Evolutionary conservation across 139 green algal species (phyloP).

Genomic region (Chlamydomonas urium): DNA sequence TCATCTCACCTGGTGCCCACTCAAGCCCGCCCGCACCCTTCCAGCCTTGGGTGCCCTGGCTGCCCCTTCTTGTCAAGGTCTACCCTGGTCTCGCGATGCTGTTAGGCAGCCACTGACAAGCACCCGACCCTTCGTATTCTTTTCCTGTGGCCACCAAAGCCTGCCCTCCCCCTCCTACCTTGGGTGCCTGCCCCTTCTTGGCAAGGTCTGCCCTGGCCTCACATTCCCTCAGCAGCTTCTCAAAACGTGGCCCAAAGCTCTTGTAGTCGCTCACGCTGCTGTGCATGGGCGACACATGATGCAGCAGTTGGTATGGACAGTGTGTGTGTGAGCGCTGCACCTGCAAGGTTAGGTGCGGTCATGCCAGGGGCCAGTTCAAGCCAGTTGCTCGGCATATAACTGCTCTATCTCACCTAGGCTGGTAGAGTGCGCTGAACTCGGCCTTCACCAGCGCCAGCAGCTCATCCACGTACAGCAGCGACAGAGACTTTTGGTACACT

Average conservation of each 20-base stretch:
- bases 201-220: slow-evolving; percentile 54
- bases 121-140: too few relatives aligned
- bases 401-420: slow-evolving; percentile 7
- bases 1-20: too few relatives aligned
- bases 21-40: too few relatives aligned
- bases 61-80: slow-evolving; percentile 29
- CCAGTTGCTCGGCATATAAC: not conserved
- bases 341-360: not conserved
- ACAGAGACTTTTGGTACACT: slow-evolving; percentile 88
- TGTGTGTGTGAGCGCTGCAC: not conserved
- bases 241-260: slow-evolving; percentile 49
- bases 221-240: slow-evolving; percentile 54
- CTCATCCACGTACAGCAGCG: slow-evolving; percentile 86
- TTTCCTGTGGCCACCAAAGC: too few relatives aligned
- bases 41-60: too few relatives aligned
- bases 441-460: slow-evolving; percentile 65
- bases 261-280: slow-evolving; percentile 26
- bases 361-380: not conserved
- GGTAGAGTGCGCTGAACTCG: slow-evolving; percentile 53
- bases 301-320: too few relatives aligned
- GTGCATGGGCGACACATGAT: too few relatives aligned
- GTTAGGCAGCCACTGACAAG: too few relatives aligned
- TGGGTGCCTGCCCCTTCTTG: too few relatives aligned
- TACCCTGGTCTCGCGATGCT: too few relatives aligned
- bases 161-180: too few relatives aligned